phyloP scores from a whole-genome alignment of 2,329 filamentous ascomycete genomes.

The Alternaria arborescens region DNA sequence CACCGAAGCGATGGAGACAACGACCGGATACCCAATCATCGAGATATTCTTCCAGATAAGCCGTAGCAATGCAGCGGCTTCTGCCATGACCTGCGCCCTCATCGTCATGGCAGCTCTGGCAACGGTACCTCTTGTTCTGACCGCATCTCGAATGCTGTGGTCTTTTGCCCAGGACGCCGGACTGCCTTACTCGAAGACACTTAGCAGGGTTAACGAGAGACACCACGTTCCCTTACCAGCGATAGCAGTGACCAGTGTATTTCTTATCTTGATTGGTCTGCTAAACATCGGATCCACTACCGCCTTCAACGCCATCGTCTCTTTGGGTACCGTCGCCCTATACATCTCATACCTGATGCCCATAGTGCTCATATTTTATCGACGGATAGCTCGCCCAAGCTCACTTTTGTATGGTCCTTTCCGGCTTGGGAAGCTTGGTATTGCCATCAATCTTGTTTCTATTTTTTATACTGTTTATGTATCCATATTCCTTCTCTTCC shows the following conservation, averaged over 20 bases:
- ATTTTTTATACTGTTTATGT: slow-evolving; percentile 25
- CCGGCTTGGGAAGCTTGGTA: slow-evolving; percentile 22
- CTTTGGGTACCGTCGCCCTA: slow-evolving; percentile 26
- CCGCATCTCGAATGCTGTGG: slow-evolving; percentile 38
- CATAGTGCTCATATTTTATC: slow-evolving; percentile 22
- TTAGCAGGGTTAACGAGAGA: slow-evolving; percentile 21
- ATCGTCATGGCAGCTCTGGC: slow-evolving; percentile 30
- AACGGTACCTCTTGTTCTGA: slow-evolving; percentile 19
- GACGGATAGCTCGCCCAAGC: slow-evolving; percentile 6
- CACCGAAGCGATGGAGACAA: slow-evolving; percentile 35
- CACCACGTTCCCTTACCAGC: slow-evolving; percentile 29
- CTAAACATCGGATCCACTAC: slow-evolving; percentile 30
- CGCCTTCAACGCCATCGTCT: slow-evolving; percentile 32
- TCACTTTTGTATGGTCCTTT: slow-evolving; percentile 12
- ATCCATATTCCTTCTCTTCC: slow-evolving; percentile 35
- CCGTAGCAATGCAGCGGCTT: slow-evolving; percentile 8
- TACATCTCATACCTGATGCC: slow-evolving; percentile 31
- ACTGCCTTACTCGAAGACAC: slow-evolving; percentile 45
- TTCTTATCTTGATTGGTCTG: slow-evolving; percentile 22
- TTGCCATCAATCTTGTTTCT: slow-evolving; percentile 22
- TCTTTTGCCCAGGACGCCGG: slow-evolving; percentile 32
- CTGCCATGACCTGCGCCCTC: slow-evolving; percentile 28
- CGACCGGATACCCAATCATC: slow-evolving; percentile 49
- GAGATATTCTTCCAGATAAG: slow-evolving; percentile 38
- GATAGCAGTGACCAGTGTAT: slow-evolving; percentile 17